A percentile compares a stretch with the other conserved stretches of the same genome.
These are phyloP conservation scores for Knufia petricola DNA, from an alignment of 2,329 filamentous ascomycete genomes.

Conservation along the genomic window DNA sequence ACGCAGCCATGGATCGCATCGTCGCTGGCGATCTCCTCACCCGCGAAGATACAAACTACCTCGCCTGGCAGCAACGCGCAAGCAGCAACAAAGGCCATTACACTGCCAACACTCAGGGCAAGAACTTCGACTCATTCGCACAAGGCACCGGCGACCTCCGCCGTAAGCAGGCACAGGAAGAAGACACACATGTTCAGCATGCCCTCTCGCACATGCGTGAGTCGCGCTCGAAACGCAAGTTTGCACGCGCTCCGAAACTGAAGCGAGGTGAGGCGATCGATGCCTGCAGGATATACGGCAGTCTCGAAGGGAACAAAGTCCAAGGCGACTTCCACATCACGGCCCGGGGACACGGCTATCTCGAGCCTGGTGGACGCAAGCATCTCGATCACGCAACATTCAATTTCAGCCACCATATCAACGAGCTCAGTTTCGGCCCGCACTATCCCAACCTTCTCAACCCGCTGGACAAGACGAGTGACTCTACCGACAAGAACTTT, in stretches of 20 bases:
- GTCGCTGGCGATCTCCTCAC: slow-evolving; percentile 65
- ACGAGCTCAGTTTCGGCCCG: slow-evolving; percentile 91
- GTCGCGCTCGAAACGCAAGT: slow-evolving; percentile 52
- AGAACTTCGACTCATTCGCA: slow-evolving; percentile 41
- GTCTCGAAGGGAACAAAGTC: slow-evolving; percentile 86
- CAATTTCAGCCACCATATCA: slow-evolving; percentile 96
- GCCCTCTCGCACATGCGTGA: slow-evolving; percentile 66
- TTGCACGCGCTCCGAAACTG: slow-evolving; percentile 63
- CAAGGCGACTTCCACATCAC: slow-evolving; percentile 98
- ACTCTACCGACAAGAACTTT: slow-evolving; percentile 65
- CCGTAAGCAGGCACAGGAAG: slow-evolving; percentile 39
- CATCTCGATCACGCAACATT: slow-evolving; percentile 85
- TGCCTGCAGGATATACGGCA: slow-evolving; percentile 83
- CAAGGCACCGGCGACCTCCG: slow-evolving; percentile 50
- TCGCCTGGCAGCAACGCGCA: slow-evolving; percentile 55
- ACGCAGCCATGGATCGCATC: slow-evolving; percentile 85
- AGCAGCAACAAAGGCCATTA: slow-evolving; percentile 36
- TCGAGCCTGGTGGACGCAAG: slow-evolving; percentile 52
- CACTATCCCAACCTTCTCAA: slow-evolving; percentile 91
- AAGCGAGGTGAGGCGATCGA: slow-evolving; percentile 49
- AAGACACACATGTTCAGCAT: slow-evolving; percentile 81
- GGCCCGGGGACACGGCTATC: slow-evolving; percentile 88
- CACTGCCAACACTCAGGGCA: slow-evolving; percentile 2
- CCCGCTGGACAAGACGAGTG: slow-evolving; percentile 84
- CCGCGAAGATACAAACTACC: slow-evolving; percentile 71